Base-by-base conservation (phyloP, 2,329 filamentous ascomycete species). In the Cladosporium sp. region DNA sequence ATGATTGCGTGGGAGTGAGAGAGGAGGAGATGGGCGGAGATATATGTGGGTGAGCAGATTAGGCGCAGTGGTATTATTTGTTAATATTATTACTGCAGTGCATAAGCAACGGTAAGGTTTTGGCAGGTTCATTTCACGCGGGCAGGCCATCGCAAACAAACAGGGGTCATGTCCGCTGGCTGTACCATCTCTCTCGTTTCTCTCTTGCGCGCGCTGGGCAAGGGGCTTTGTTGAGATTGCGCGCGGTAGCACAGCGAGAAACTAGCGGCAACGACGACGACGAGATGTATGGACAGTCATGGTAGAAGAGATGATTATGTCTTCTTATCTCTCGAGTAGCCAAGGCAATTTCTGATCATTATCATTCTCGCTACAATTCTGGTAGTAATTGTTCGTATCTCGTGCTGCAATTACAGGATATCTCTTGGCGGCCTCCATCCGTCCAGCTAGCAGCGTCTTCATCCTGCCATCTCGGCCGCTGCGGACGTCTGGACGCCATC, bases 151-250 rank as follows among this genome's bases (percentile, higher is more conserved):
- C 40, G 33, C n/a, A 18, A 8, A 29, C 50, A 31, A 31, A 33
- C 52, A 55, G 52, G 52, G 52, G 52, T 55, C 52, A 21, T 4
- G 6, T 33, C 31, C 33, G 33, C 29, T 31, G 6, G 29, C 33
- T 35, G 33, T 53, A 53, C n/a, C 50, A 29, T 29, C 50, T 16
- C 31, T 55, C 52, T 53, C 49, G 23, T 26, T 3, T 29, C 28
- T 53, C 50, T 7, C 31, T 8, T 10, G 33, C 33, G 33, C 33
- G 33, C 52, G 28, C 28, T 55, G 52, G 52, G 52, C 52, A 55
- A 55, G 52, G 52, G 52, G 52, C 52, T 55, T 33, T 12, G 52
- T 55, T 55, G 52, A 55, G 52, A 55, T 55, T 55, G 52, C 52
- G n/a, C 28, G 52, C 52, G 52, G 52, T 55, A 55, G 29, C 31